Evolutionary conservation across 495 filamentous ascomycete genomes (phyloP).

Genomic region (Parachaetomium inaequale): DNA sequence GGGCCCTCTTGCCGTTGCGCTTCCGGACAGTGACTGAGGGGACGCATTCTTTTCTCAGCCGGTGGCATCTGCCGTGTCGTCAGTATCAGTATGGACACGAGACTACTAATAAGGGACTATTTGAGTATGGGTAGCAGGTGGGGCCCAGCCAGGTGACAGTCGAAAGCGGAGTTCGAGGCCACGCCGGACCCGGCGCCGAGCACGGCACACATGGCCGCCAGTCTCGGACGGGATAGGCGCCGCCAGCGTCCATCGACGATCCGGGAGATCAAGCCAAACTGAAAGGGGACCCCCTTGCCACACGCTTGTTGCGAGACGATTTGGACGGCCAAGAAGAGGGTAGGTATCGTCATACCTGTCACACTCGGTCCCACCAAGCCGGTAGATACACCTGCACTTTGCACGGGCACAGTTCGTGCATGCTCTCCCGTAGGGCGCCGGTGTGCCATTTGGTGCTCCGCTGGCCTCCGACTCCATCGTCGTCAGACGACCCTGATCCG

Average conservation of each 20-base stretch:
- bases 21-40: constrained; percentile 42
- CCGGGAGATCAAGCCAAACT: background rate
- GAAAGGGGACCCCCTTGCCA: background rate
- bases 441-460: constrained; percentile 15
- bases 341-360: constrained; percentile 41
- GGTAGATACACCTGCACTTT: constrained; percentile 54
- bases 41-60: constrained; percentile 39
- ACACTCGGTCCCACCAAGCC: constrained; percentile 37
- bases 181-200: constrained; percentile 12
- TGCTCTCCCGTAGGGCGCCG: constrained; percentile 48
- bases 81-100: background rate
- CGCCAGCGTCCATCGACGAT: too few species aligned
- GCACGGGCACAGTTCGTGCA: constrained; percentile 54
- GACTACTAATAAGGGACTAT: background rate
- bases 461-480: constrained; percentile 12
- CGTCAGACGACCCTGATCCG: background rate
- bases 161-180: constrained; percentile 7
- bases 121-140: background rate
- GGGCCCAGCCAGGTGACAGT: background rate
- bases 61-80: constrained; percentile 32
- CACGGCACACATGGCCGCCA: constrained; percentile 7
- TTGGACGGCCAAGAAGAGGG: background rate
- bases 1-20: constrained; percentile 28
- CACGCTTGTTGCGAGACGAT: background rate
- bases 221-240: constrained; percentile 19